Conservation (phyloP, 202 grass and related monocot species). For the Panicum virgatum region DNA sequence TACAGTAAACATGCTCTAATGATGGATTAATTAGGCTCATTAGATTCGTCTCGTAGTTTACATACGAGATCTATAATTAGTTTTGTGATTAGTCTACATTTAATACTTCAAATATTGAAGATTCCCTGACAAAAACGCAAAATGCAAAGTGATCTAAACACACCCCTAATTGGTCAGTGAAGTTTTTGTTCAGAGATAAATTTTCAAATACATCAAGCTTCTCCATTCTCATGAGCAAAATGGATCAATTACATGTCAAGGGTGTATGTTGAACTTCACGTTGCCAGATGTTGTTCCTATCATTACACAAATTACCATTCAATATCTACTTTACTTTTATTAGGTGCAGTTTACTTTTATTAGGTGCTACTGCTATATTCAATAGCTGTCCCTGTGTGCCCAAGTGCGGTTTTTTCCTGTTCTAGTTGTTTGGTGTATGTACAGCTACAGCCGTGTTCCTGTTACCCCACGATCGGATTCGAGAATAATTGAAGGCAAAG, state of each 20-base stretch:
- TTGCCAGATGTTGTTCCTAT: background rate
- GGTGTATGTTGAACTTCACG: background rate
- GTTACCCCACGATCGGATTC: background rate
- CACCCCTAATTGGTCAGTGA: constrained; percentile 3
- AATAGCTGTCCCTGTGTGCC: background rate
- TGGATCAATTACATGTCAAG: background rate
- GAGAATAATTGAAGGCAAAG: background rate
- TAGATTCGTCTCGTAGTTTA: too few species aligned
- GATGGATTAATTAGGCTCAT: too few species aligned
- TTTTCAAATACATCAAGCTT: background rate
- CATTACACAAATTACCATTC: background rate
- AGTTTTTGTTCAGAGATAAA: background rate
- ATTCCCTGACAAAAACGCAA: too few species aligned
- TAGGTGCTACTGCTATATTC: background rate
- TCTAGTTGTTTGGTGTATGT: background rate
- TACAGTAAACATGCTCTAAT: too few species aligned
- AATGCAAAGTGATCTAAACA: too few species aligned
- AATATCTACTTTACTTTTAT: background rate
- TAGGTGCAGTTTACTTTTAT: too few species aligned
- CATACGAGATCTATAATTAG: too few species aligned
- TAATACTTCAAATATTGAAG: too few species aligned
- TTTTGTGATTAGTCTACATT: too few species aligned
- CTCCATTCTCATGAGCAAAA: background rate
- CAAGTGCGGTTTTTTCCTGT: background rate
- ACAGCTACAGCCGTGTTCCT: background rate